A percentile compares a stretch with the other conserved stretches of the same genome.
These are phyloP conservation scores for Athelia sp. DNA, from an alignment of 1,284 basidiomycete genomes.

Conservation along the genomic window DNA sequence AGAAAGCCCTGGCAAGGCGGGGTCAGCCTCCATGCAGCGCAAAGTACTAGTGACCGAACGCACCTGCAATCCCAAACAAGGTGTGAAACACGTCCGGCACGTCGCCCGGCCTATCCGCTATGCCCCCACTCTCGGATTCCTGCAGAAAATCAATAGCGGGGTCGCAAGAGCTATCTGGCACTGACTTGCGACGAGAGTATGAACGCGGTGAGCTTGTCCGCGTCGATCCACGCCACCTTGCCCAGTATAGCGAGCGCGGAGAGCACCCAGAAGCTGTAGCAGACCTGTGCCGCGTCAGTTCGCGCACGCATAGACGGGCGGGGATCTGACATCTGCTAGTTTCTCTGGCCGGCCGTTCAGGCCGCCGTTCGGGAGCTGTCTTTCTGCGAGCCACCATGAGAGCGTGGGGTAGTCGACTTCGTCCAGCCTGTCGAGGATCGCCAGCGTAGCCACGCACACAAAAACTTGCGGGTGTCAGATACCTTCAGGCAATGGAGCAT, in stretches of 20 bases:
- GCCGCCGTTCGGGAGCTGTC: slow-evolving; percentile 90
- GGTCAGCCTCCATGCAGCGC: neutral
- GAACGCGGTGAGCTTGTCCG: slow-evolving; percentile 72
- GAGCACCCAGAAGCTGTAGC: slow-evolving; percentile 97
- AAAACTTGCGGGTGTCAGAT: slow-evolving; percentile 63
- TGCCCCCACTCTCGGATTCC: slow-evolving; percentile 90
- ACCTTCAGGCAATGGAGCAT: no score
- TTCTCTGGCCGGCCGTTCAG: slow-evolving; percentile 96
- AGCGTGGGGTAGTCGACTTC: slow-evolving; percentile 72
- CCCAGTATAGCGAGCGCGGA: slow-evolving; percentile 84
- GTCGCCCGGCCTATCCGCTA: slow-evolving; percentile 91
- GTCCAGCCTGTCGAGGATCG: slow-evolving; percentile 82
- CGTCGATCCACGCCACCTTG: slow-evolving; percentile 87
- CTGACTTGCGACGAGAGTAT: slow-evolving; percentile 85
- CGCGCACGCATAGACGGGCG: no score
- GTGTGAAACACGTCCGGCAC: slow-evolving; percentile 98
- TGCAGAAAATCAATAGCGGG: slow-evolving; percentile 33
- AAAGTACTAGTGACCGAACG: slow-evolving; percentile 15
- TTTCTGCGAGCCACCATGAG: slow-evolving; percentile 90
- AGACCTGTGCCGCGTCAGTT: slow-evolving; percentile 76
- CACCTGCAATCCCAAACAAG: slow-evolving; percentile 87
- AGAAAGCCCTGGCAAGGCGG: slow-evolving; percentile 60
- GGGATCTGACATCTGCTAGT: slow-evolving; percentile 90
- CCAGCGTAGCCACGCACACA: slow-evolving; percentile 83
- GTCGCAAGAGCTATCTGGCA: slow-evolving; percentile 5